Conservation (phyloP, 2,329 filamentous ascomycete species). For the Penicillium sp. region DNA sequence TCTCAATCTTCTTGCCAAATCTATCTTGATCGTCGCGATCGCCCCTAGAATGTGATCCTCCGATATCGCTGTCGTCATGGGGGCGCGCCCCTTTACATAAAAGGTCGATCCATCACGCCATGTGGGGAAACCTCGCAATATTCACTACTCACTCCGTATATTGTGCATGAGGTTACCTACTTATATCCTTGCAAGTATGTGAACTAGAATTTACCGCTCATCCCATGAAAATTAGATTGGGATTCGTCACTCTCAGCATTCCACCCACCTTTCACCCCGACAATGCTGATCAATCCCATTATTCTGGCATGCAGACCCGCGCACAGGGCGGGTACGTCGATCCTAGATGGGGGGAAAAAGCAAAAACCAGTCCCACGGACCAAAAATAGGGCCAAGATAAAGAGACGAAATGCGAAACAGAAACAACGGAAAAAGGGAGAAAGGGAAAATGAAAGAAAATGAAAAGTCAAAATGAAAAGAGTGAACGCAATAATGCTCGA, state of each 20-base stretch:
- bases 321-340: slow-evolving; percentile 12
- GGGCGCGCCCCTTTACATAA: neutral
- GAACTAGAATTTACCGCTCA: neutral
- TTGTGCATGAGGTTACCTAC: neutral
- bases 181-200: neutral
- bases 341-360: neutral
- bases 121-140: slow-evolving; percentile 6
- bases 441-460: neutral
- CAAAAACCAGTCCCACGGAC: neutral
- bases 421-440: neutral
- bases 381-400: neutral
- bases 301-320: slow-evolving; percentile 7
- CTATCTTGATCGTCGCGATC: slow-evolving; percentile 7
- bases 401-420: neutral
- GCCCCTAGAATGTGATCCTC: slow-evolving; percentile 7
- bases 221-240: neutral
- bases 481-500: neutral
- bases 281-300: slow-evolving; percentile 1
- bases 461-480: neutral
- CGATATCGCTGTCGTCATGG: slow-evolving; percentile 20
- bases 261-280: neutral
- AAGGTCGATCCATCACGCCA: slow-evolving; percentile 15
- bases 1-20: slow-evolving; percentile 7
- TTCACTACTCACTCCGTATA: too few relatives aligned
- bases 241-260: neutral